A percentile compares a stretch with the other conserved stretches of the same genome.
Conservation (phyloP, 202 grass and related monocot genomes). For the Panicum hallii region DNA sequence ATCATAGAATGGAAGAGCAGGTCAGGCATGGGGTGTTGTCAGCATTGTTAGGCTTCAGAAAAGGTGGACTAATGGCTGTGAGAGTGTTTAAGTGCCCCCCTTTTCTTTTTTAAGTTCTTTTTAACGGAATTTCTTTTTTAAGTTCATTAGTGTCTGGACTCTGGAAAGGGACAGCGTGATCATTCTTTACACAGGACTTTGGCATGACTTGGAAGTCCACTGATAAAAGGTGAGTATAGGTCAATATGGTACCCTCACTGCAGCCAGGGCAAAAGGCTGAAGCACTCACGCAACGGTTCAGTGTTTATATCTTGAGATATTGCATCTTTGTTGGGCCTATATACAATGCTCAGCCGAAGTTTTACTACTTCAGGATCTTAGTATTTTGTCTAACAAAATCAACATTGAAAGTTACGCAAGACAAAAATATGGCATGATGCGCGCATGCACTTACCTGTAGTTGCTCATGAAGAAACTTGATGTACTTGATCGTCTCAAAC, state of each 20-base stretch:
- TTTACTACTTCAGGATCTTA: not conserved
- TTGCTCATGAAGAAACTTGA: constrained; percentile 76
- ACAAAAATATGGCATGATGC: constrained; percentile 7
- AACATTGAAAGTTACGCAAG: not conserved
- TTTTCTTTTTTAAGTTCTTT: not conserved
- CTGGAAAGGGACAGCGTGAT: constrained; percentile 27
- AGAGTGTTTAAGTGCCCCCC: not conserved
- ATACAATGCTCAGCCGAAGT: not conserved
- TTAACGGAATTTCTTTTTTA: not conserved
- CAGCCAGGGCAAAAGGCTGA: not conserved
- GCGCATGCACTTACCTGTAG: constrained; percentile 51
- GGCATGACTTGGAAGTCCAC: constrained; percentile 41
- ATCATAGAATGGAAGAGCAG: not conserved
- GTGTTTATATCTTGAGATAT: constrained; percentile 2
- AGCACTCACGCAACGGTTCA: not conserved
- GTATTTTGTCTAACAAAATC: not conserved
- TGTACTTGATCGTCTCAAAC: constrained; percentile 73
- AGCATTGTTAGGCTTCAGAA: constrained; percentile 35
- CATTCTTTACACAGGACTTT: constrained; percentile 36
- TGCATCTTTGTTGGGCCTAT: not conserved
- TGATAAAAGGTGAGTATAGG: not conserved
- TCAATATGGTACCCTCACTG: not conserved
- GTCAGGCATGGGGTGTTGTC: constrained; percentile 24
- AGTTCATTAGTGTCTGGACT: not conserved
- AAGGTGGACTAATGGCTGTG: not conserved